Evolutionary conservation across 257 asterid genomes (phyloP).

Genomic region (Echites panduratus): DNA sequence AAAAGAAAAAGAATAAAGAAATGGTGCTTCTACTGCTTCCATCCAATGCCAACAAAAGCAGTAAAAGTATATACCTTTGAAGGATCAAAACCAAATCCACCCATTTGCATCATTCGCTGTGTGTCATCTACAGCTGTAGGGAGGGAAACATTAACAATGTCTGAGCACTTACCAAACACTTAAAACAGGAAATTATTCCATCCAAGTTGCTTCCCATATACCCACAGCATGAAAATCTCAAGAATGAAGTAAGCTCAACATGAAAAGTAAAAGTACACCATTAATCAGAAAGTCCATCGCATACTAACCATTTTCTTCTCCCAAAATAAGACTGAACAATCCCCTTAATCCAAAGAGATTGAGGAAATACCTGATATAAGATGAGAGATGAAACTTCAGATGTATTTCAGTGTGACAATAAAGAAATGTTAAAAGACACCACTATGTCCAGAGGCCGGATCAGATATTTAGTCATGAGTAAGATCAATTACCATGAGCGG

Average conservation of each 20-base stretch:
- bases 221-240: background rate
- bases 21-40: background rate
- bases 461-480: slow-evolving; percentile 10
- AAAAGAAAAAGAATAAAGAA: too few relatives aligned
- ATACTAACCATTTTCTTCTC: slow-evolving; percentile 86
- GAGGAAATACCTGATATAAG: slow-evolving; percentile 71
- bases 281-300: background rate
- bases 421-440: slow-evolving; percentile 4
- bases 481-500: slow-evolving; percentile 69
- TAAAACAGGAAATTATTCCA: slow-evolving; percentile 4
- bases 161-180: slow-evolving; percentile 7
- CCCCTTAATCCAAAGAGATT: slow-evolving; percentile 91
- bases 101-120: slow-evolving; percentile 96
- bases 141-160: slow-evolving; percentile 4
- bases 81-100: slow-evolving; percentile 92
- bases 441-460: background rate
- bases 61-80: slow-evolving; percentile 49
- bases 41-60: background rate
- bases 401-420: slow-evolving; percentile 10
- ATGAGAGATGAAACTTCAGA: slow-evolving; percentile 14
- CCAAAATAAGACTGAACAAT: slow-evolving; percentile 84
- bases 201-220: background rate
- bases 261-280: background rate
- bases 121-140: slow-evolving; percentile 81
- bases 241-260: background rate